These are phyloP conservation scores for Lolium multiflorum DNA, from an alignment of 176 grass and related monocot genomes.

Conservation along the genomic window DNA sequence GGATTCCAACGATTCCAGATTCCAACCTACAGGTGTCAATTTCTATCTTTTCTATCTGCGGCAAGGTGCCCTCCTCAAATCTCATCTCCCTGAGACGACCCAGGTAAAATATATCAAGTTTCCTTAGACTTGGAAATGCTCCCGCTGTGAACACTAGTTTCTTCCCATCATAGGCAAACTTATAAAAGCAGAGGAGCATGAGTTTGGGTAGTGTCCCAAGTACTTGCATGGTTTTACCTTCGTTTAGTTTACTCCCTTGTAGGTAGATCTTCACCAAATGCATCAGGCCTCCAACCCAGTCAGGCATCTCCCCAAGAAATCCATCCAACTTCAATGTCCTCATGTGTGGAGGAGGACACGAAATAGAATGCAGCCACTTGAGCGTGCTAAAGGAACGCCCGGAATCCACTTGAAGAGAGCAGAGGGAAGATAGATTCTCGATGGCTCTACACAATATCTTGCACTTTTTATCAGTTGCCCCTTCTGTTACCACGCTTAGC, in stretches of 20 bases:
- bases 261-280: constrained; percentile 14
- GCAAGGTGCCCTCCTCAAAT: not conserved
- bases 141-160: not conserved
- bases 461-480: not conserved
- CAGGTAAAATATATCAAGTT: rapidly evolving
- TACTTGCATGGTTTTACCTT: not conserved
- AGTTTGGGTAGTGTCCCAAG: not conserved
- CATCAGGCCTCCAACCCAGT: not conserved
- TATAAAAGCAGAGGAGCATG: rapidly evolving
- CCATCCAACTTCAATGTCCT: not conserved
- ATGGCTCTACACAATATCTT: not conserved
- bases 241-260: rapidly evolving
- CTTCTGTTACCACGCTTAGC: not conserved
- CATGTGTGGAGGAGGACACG: not conserved
- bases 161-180: rapidly evolving
- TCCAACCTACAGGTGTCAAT: rapidly evolving
- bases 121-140: constrained; percentile 7
- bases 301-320: not conserved
- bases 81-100: not conserved
- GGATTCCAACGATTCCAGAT: not conserved
- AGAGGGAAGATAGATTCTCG: constrained; percentile 5
- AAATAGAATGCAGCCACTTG: not conserved
- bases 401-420: not conserved
- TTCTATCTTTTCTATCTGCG: not conserved
- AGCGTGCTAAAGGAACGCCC: too few relatives aligned